Conservation (phyloP, 768 basidiomycete genomes). For the Amylocystis lapponica region DNA sequence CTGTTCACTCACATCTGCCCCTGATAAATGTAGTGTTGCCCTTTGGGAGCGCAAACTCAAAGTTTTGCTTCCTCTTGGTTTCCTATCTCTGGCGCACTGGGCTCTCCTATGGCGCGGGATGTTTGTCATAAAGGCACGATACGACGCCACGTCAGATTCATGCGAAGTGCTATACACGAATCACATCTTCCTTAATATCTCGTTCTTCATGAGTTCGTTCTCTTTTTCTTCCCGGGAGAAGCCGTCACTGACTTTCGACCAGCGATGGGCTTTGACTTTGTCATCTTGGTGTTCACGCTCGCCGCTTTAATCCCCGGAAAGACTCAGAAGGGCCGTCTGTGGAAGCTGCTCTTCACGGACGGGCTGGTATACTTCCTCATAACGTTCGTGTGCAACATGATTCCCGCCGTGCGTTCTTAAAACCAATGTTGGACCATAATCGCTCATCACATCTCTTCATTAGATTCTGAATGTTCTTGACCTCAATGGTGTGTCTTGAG, state of each 20-base stretch:
- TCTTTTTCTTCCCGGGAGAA: not conserved
- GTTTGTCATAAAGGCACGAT: conserved; percentile 56
- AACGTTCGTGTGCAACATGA: conserved; percentile 58
- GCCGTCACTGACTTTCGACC: conserved; percentile 3
- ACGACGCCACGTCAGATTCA: conserved; percentile 33
- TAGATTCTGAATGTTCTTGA: conserved; percentile 55
- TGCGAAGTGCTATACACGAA: conserved; percentile 52
- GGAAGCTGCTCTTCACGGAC: conserved; percentile 67
- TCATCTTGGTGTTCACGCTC: conserved; percentile 52
- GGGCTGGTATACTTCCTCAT: conserved; percentile 66
- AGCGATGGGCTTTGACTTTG: conserved; percentile 70
- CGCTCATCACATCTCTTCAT: not conserved
- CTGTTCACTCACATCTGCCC: conserved; percentile 5
- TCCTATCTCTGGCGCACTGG: conserved; percentile 61
- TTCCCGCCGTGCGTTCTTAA: conserved; percentile 51
- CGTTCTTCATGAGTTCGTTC: conserved; percentile 63
- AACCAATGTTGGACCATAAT: not conserved
- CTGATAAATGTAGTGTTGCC: conserved; percentile 44
- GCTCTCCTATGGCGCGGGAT: conserved; percentile 61
- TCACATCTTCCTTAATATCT: conserved; percentile 52
- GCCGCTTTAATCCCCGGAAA: conserved; percentile 42
- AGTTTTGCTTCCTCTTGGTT: conserved; percentile 45
- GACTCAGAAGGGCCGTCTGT: conserved; percentile 53
- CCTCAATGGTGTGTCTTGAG: conserved; percentile 44
- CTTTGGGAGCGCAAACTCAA: conserved; percentile 58